Evolutionary conservation across 495 filamentous ascomycete genomes (phyloP), one percentile per base, ranked within the genome.

Genomic region (Penicillium atrosanguineum): DNA sequence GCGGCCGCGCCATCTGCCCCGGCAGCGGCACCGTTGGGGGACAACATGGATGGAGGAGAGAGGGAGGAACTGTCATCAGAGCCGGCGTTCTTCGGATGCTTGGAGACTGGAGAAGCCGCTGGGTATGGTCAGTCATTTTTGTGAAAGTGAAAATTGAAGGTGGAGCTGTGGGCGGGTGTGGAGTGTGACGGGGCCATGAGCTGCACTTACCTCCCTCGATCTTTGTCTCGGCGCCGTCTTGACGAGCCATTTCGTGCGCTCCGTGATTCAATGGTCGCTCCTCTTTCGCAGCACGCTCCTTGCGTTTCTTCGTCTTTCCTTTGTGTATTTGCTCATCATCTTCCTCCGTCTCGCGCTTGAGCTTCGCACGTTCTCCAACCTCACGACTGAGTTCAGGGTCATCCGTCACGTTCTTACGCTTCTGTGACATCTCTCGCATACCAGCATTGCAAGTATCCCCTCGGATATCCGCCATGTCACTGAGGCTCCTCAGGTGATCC

Each of bases 391-490:
- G 65, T 25, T 81, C 78, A 3, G 69, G 62, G 9, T 84, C 78
- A 46, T 87, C 76, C n/a, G 70, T 60, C n/a, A 73, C 69, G 18
- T 81, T 76, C 61, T 87, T 87, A 36, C 85, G 79, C 57, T 76
- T 81, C 49, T 81, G 74, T 7, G 83, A 83, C 48, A 90, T 74
- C 50, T 87, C 79, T 31, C 88, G 77, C 83, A 91, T 90, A 20
- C 84, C 87, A 11, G 79, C 79, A 67, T 91, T 87, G 69, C 85
- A 90, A 39, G 79, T 70, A 16, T 74, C 72, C 4, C 80, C 81
- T 9, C 87, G 76, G 26, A 75, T 71, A 52, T 88, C 84, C 16
- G 89, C 86, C 49, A 87, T 72, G 20, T 85, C 78, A 62, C 78
- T 76, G 16, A 93, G 74, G 19, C 74, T 76, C 52, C 84, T 84